These are phyloP conservation scores for Kuraishia hungarica DNA, from an alignment of 805 yeast genomes.

Conservation along the genomic window DNA sequence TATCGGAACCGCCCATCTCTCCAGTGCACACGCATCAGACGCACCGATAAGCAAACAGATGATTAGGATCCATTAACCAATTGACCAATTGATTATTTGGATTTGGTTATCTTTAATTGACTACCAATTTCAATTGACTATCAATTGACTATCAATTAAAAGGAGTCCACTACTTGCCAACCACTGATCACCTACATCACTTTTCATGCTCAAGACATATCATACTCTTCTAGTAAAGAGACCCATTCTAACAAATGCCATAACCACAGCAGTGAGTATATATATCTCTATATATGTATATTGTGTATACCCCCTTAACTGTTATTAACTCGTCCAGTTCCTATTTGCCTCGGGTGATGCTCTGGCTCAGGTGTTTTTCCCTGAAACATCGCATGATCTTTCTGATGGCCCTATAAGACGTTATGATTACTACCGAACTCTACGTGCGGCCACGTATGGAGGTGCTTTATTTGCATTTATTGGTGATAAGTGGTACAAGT, in stretches of 20 bases:
- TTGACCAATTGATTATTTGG: too few species aligned
- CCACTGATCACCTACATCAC: too few species aligned
- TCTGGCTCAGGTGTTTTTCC: constrained; percentile 55
- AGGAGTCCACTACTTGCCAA: too few species aligned
- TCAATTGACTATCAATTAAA: too few species aligned
- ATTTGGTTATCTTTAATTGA: too few species aligned
- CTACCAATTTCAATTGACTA: too few species aligned
- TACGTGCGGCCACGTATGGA: constrained; percentile 64
- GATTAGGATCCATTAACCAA: too few species aligned
- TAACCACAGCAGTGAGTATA: constrained; percentile 35
- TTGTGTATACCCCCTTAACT: too few species aligned
- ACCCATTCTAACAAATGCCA: constrained; percentile 36
- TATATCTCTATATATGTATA: too few species aligned
- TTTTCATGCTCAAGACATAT: constrained; percentile 4
- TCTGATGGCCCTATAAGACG: constrained; percentile 1
- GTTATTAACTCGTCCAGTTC: constrained; percentile 9
- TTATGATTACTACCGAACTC: constrained; percentile 48
- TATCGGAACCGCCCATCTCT: too few species aligned
- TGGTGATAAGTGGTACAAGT: constrained; percentile 62
- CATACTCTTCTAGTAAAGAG: constrained; percentile 9
- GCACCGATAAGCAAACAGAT: too few species aligned
- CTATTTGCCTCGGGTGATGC: constrained; percentile 71
- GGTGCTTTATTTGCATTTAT: constrained; percentile 68
- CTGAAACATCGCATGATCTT: constrained; percentile 13
- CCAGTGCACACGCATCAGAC: too few species aligned